Evolutionary conservation across 352 stramenopile genomes (phyloP), one percentile per base, ranked within the genome.

Genomic region (Thraustotheca clavata): DNA sequence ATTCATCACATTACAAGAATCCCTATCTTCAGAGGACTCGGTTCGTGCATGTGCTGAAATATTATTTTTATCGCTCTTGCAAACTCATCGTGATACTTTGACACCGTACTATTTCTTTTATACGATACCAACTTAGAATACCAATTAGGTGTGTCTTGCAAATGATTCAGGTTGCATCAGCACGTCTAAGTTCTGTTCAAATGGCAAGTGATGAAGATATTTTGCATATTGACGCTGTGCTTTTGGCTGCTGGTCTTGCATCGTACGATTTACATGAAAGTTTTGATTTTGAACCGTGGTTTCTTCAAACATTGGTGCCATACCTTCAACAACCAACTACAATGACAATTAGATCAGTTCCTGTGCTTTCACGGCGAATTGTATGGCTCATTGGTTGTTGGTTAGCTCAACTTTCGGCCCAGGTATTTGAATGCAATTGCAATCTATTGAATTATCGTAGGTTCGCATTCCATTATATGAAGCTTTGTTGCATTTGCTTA

Each of bases 271-370:
- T 95, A 6, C 84, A 95, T 68, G 80, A 91, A 39, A 82, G 77
- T 46, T 92, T 95, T 41, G 83, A 93, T 20, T 95, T 95, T 68
- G 83, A 93, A 68, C 86, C 80, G 7, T 93, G 83, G 82, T 95
- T 93, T 59, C 70, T 88, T 0, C 54, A 69, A 34, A 80, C 86
- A 36, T 73, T 95, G 12, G 83, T 89, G 47, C 83, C 86, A 32
- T 76, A 92, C 22, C 67, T 95, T 5, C 62, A 82, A 4, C 43
- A 26, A 22, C 39, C 62, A 3, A 26, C 47, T 16, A 63, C 22
- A 7, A 34, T 65, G 29, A 80, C 69, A 2, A 57, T 83, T 35
- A 69, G 70, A 16, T 73, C 73, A 16, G 67, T 89, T 20, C 85
- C 85, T 6, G 77, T 94, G 43, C 73, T 95, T 26, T 74, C 72